These are phyloP conservation scores for Lipomyces yamadae DNA, from an alignment of 805 yeast species.

Conservation along the genomic window DNA sequence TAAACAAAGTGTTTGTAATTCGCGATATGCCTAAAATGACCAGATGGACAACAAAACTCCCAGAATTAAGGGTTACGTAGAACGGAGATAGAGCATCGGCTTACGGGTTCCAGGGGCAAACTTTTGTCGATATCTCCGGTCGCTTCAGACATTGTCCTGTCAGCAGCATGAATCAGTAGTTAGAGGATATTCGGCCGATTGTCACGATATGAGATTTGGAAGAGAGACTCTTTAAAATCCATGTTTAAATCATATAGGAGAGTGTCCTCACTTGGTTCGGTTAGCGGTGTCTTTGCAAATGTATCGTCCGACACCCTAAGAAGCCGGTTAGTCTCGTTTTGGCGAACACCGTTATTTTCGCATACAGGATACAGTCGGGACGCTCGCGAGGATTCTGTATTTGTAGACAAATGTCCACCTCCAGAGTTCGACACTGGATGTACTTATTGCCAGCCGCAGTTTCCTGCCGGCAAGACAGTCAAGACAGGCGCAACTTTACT, in stretches of 20 bases:
- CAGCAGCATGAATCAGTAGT: not conserved
- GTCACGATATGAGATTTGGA: not conserved
- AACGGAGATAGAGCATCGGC: not conserved
- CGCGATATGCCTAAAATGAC: not conserved
- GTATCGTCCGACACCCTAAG: not conserved
- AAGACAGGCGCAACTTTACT: constrained; percentile 49
- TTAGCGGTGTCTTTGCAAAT: not conserved
- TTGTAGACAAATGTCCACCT: constrained; percentile 51
- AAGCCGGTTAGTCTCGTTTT: not conserved
- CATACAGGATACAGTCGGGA: not conserved
- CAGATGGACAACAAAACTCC: not conserved
- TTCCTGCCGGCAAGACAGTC: constrained; percentile 54
- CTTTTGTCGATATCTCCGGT: no score
- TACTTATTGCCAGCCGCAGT: constrained; percentile 56
- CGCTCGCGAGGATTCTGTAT: constrained; percentile 4
- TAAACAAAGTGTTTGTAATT: no score
- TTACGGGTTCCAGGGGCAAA: no score
- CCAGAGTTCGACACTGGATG: constrained; percentile 65
- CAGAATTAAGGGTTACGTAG: not conserved
- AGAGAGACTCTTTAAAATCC: not conserved
- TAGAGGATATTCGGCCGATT: not conserved
- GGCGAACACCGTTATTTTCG: not conserved
- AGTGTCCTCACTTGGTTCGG: not conserved
- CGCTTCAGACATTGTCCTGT: no score
- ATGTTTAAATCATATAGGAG: not conserved